Evolutionary conservation across 345 rosid species (phyloP), one percentile per base, ranked within the genome.

Genomic region (Eucalyptus erythrocorys): DNA sequence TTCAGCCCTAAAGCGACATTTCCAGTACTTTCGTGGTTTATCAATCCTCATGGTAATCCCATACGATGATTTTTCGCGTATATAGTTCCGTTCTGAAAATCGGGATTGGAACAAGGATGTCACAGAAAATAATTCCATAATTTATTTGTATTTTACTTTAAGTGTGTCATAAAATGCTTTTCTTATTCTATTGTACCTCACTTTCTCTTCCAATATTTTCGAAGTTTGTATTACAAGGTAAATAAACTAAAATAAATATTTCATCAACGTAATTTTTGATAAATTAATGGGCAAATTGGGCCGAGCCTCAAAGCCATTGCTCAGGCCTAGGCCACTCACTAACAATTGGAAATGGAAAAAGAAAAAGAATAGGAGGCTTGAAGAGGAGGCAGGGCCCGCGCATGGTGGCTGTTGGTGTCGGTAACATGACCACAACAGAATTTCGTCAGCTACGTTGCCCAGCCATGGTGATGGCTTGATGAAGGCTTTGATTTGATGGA

Each of bases 11-110:
- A 49, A 49, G 51, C 0, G 51, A 49, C 51, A 0, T 49, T 49
- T 49, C 1, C 3, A 1, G 0, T 1, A 49, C 51, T 49, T 49
- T 49, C 7, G 1, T 49, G 51, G 51, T 49, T 49, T 49, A 49
- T 49, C 7, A 49, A 49, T 49, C 51, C 51, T 49, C 51, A 49
- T 49, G 51, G 51, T 49, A 49, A 49, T 49, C 51, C 51, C 7
- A 0, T 49, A 0, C 51, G 7, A 6, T 1, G 51, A 15, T 49
- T 49, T 49, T 49, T 49, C 3, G 19, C 7, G 7, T 0, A 49
- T 49, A 49, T 49, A 49, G 51, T 15, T 49, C 7, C 7, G 7
- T 49, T 15, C 51, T 49, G 0, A 49, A 49, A 49, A 49, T 49
- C 7, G 7, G 51, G 51, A 49, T 49, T 49, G 51, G 51, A 49